phyloP scores from a whole-genome alignment of 139 green algal species.

The Coelastrella sp. region DNA sequence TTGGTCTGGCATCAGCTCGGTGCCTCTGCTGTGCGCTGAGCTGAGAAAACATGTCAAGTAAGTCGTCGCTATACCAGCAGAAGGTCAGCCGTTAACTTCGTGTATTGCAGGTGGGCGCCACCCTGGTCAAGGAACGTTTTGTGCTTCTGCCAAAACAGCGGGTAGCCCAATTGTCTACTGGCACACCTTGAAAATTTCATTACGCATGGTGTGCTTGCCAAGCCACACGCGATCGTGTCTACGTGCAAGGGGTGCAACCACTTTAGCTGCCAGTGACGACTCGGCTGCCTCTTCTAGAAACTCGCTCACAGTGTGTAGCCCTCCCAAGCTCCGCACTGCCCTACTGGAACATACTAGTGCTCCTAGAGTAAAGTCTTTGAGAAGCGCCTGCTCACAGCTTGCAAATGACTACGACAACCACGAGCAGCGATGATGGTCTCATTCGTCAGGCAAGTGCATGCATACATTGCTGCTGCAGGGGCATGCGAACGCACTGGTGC shows the following conservation, averaged over 20 bases:
- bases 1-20: too few relatives aligned
- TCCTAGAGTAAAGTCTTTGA: too few relatives aligned
- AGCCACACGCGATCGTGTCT: neutral
- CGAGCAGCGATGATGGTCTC: neutral
- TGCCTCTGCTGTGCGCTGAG: too few relatives aligned
- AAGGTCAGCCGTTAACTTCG: too few relatives aligned
- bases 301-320: neutral
- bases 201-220: too few relatives aligned
- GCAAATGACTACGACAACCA: neutral
- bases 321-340: neutral
- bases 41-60: too few relatives aligned
- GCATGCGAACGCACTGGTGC: neutral
- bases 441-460: neutral
- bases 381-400: neutral
- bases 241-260: neutral
- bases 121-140: too few relatives aligned
- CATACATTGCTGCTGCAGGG: neutral
- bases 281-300: neutral
- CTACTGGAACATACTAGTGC: neutral
- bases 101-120: too few relatives aligned
- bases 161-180: too few relatives aligned
- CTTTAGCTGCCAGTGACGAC: neutral
- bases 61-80: too few relatives aligned
- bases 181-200: too few relatives aligned
- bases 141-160: too few relatives aligned